Base-by-base conservation (phyloP, 306 rosid species). In the Bauhinia variegata region DNA sequence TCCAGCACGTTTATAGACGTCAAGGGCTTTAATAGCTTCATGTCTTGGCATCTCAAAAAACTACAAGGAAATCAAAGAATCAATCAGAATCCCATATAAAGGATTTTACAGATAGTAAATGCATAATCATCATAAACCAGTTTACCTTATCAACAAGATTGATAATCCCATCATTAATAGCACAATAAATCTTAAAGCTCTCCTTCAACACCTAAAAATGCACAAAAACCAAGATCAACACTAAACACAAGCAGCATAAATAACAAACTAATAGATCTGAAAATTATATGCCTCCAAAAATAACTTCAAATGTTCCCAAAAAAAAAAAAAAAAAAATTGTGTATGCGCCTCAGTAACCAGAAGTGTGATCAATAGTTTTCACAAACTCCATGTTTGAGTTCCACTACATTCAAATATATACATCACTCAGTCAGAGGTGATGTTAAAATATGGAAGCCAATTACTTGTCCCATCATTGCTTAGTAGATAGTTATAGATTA, bases 41-140 rank as follows among this genome's bases (percentile, higher is more conserved):
- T 91, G 99, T 80, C 87, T 82, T 44, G 99, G 99, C 99, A 95
- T 95, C 85, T 95, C 97, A 85, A 95, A 95, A 79, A 95, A 95
- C 96, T 95, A 82, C 71, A 77, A 63, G 34, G 59, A 75, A 48
- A 57, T 44, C 39, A 70, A 14, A 51, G 17, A 60, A 18, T 43
- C 68, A 23, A 51, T 49, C 34, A 47, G 51, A 49, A 67, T 62
- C 55, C 67, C 54, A 54, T 18, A 60, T 16, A 41, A 34, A 53
- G 44, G 65, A 75, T 18, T 28, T 54, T 53, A 46, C 36, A 46
- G 12, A 70, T 46, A 23, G 6, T 34, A 59, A 52, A 39, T 11
- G 17, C 49, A 33, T 17, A 71, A 68, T 18, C 32, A 68, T 5
- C 8, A 69, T 18, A 68, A 43, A 51, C 8, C 54, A 44, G 50